These are phyloP conservation scores for Ganoderma sinense DNA, from an alignment of 1,284 basidiomycete species.

Conservation along the genomic window DNA sequence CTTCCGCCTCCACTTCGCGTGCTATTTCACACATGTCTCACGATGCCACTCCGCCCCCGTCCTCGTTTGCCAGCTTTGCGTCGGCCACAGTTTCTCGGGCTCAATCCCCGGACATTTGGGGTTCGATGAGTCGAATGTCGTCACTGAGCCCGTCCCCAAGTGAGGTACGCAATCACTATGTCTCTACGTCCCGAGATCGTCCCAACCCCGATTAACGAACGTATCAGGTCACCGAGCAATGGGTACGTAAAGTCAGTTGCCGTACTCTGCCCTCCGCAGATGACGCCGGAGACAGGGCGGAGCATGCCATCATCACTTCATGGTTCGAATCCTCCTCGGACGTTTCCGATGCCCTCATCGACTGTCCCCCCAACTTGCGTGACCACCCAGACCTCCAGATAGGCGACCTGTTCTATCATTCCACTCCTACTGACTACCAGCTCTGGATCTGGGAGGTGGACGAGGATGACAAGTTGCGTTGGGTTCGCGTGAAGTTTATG, in stretches of 20 bases:
- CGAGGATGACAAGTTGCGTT: not conserved
- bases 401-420: not conserved
- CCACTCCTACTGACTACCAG: not conserved
- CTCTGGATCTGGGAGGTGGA: not conserved
- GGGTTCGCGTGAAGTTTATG: not conserved
- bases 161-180: not conserved
- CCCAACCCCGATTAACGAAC: not conserved
- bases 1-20: not conserved
- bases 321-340: not conserved
- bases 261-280: not conserved
- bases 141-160: not conserved
- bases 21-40: not conserved
- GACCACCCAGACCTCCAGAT: not conserved
- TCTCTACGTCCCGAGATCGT: not conserved
- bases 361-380: not conserved
- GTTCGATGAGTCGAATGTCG: not conserved
- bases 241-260: not conserved
- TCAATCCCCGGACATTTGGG: not conserved
- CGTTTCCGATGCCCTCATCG: not conserved
- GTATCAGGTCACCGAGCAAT: not conserved
- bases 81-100: not conserved
- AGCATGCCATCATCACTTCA: not conserved
- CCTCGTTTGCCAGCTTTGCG: not conserved
- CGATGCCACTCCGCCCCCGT: not conserved
- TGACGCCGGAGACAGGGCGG: not conserved